Base-by-base conservation (phyloP, 768 basidiomycete genomes). In the Tulasnella sp. region DNA sequence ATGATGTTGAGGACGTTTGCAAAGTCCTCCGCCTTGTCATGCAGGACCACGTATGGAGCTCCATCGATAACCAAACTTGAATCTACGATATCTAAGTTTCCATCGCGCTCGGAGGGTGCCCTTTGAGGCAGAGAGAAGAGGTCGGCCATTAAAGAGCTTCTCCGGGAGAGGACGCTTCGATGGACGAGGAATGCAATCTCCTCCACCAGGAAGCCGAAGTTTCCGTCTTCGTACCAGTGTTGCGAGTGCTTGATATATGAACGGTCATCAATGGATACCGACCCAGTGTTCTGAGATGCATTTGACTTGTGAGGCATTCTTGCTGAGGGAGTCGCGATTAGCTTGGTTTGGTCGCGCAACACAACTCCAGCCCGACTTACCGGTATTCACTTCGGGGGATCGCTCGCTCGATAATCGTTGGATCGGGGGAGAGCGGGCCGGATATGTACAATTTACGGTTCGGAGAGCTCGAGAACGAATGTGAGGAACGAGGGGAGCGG, bases 161-260 rank as follows among this genome's bases (percentile, higher is more conserved):
- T 72, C 23, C 37, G 3, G 39, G 71, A 29, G 37, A 72, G 39
- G 3, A 72, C 7, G 16, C 71, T 72, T 72, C 71, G 29, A 46
- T 72, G 71, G 23, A 72, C 16, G 37, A 40, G 71, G 42, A 42
- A 72, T 11, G 44, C 71, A 6, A 23, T 13, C 10, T 72, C 44
- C 37, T 75, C 74, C 5, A 75, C 26, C 13, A 75, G 39, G 74
- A 75, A 75, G 20, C 39, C 46, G 48, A 75, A 51, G 51, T 75
- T 75, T 39, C 74, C 74, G 23, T 75, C 74, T 32, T 75, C 46
- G 37, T 51, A 75, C 39, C 46, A 75, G 46, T 75, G 74, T 46
- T 32, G 1, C 10, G 15, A 48, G n/a, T 75, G 74, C 61, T 67
- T 67, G 29, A 10, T 67, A 35, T 67, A 67, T 11, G 61, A 32